Evolutionary conservation across 202 grass and related monocot genomes (phyloP).

Genomic region (Elaeis oleifera): DNA sequence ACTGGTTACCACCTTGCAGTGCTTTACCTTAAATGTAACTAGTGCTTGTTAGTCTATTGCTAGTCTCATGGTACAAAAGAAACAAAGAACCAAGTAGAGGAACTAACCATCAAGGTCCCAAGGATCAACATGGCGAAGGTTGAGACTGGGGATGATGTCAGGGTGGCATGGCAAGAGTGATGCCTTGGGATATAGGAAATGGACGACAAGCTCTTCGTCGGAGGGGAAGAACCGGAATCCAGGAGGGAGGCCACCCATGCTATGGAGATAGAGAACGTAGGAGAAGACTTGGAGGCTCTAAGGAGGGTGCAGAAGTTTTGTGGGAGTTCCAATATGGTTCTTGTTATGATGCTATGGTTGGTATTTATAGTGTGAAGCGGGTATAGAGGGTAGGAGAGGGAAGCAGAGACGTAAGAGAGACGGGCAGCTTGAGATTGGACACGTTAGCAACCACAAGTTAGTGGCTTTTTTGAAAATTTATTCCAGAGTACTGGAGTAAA

Average conservation of each 20-base stretch:
- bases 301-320: background rate
- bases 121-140: slow-evolving; percentile 49
- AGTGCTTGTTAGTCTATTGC: too few relatives aligned
- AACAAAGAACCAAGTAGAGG: slow-evolving; percentile 10
- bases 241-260: slow-evolving; percentile 70
- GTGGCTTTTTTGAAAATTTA: too few relatives aligned
- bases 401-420: slow-evolving; percentile 14
- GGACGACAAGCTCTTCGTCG: slow-evolving; percentile 74
- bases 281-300: background rate
- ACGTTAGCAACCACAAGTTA: background rate
- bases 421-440: background rate
- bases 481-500: too few relatives aligned
- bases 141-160: slow-evolving; percentile 63
- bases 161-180: slow-evolving; percentile 52
- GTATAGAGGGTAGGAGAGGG: background rate
- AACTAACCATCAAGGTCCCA: slow-evolving; percentile 73
- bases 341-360: slow-evolving; percentile 10
- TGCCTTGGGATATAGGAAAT: slow-evolving; percentile 76
- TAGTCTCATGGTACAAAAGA: too few relatives aligned
- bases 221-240: slow-evolving; percentile 94
- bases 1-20: slow-evolving; percentile 52
- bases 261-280: slow-evolving; percentile 7
- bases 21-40: slow-evolving; percentile 49
- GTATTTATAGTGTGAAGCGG: slow-evolving; percentile 30
- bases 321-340: slow-evolving; percentile 6